phyloP scores from a whole-genome alignment of 1,284 basidiomycete genomes.

The Apiotrichum sp. region DNA sequence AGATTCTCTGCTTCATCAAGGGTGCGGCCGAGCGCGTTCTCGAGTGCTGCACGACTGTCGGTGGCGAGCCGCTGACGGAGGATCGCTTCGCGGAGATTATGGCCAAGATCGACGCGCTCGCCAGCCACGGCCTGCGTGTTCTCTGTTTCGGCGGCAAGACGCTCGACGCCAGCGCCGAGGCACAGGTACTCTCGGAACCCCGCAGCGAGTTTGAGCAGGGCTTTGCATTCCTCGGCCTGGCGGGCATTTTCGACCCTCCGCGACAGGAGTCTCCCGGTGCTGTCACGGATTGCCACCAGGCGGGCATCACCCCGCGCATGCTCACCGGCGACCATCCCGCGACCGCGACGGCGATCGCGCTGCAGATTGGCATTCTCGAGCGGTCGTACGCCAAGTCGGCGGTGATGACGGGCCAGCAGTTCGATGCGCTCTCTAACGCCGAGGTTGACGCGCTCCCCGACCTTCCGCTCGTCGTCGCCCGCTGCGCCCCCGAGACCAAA shows the following conservation, averaged over 20 bases:
- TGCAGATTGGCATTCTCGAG: slow-evolving; percentile 54
- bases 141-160: slow-evolving; percentile 48
- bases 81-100: slow-evolving; percentile 48
- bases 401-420: slow-evolving; percentile 56
- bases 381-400: slow-evolving; percentile 41
- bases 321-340: slow-evolving; percentile 52
- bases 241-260: slow-evolving; percentile 64
- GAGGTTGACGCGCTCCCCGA: slow-evolving; percentile 56
- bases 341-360: slow-evolving; percentile 51
- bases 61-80: slow-evolving; percentile 26
- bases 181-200: slow-evolving; percentile 31
- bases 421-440: slow-evolving; percentile 58
- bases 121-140: slow-evolving; percentile 55
- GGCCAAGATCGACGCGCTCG: slow-evolving; percentile 52
- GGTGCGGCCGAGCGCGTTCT: slow-evolving; percentile 61
- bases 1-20: slow-evolving; percentile 50
- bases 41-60: slow-evolving; percentile 50
- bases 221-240: slow-evolving; percentile 59
- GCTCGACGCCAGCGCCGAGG: slow-evolving; percentile 44
- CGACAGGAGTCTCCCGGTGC: slow-evolving; percentile 60
- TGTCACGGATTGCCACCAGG: slow-evolving; percentile 58
- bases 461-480: slow-evolving; percentile 57
- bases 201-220: slow-evolving; percentile 57
- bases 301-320: slow-evolving; percentile 65
- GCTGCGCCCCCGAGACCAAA: slow-evolving; percentile 54